Conservation (phyloP, 768 basidiomycete genomes). For the Collybiopsis luxurians region DNA sequence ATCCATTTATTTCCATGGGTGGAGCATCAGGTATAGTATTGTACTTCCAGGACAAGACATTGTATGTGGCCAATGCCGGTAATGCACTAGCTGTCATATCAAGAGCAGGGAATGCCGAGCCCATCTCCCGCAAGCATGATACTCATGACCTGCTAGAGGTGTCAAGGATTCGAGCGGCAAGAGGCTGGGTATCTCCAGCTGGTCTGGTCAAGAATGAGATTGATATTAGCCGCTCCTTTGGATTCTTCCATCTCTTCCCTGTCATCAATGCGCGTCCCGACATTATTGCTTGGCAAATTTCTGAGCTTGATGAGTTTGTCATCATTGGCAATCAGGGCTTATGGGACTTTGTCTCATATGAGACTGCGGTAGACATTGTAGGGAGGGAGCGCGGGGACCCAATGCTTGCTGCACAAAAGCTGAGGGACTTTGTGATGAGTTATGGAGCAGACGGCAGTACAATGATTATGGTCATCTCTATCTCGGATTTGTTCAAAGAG, state of each 20-base stretch:
- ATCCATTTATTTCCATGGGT: conserved; percentile 55
- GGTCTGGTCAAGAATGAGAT: conserved; percentile 91
- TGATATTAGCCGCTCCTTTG: conserved; percentile 91
- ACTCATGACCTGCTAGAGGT: conserved; percentile 88
- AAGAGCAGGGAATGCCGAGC: conserved; percentile 64
- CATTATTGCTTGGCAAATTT: conserved; percentile 63
- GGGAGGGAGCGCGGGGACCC: conserved; percentile 69
- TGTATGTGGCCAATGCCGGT: conserved; percentile 91
- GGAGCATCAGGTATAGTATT: conserved; percentile 87
- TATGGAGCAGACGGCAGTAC: conserved; percentile 92
- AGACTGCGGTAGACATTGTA: conserved; percentile 96
- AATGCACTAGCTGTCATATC: conserved; percentile 87
- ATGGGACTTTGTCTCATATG: conserved; percentile 93
- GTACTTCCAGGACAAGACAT: conserved; percentile 73
- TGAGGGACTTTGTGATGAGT: conserved; percentile 87
- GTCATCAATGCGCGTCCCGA: conserved; percentile 89
- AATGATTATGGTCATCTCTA: conserved; percentile 96
- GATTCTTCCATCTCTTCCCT: conserved; percentile 86
- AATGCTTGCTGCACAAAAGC: too few species aligned
- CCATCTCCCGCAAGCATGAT: conserved; percentile 80
- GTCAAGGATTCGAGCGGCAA: conserved; percentile 82
- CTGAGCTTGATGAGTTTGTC: conserved; percentile 90
- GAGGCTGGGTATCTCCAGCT: conserved; percentile 91
- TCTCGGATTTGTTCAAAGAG: conserved; percentile 70
- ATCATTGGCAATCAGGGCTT: conserved; percentile 91